phyloP scores from a whole-genome alignment of 257 asterid species.

The Nicotiana sylvestris region DNA sequence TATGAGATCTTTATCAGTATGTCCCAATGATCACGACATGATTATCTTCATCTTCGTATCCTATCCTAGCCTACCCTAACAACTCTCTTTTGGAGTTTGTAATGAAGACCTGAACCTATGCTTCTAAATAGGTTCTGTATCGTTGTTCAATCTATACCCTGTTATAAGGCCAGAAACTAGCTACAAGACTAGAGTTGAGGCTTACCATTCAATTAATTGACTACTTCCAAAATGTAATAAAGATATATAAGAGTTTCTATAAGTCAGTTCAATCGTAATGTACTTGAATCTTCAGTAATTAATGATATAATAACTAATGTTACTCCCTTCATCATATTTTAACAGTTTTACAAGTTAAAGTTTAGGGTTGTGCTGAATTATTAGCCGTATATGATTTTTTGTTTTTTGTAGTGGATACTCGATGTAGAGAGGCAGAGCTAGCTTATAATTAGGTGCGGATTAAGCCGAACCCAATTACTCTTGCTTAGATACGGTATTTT shows the following conservation, averaged over 20 bases:
- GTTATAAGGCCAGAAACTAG: not conserved
- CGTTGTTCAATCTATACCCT: not conserved
- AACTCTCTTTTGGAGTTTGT: not conserved
- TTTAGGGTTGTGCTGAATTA: not conserved
- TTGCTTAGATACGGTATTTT: too few species aligned
- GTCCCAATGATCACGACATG: too few species aligned
- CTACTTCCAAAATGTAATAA: not conserved
- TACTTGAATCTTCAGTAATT: not conserved
- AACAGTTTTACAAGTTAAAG: not conserved
- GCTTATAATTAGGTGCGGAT: too few species aligned
- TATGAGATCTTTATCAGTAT: too few species aligned
- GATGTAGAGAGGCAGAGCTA: too few species aligned
- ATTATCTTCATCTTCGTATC: too few species aligned
- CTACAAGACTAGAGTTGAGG: not conserved
- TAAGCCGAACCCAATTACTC: too few species aligned
- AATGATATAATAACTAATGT: not conserved
- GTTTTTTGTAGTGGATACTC: too few species aligned
- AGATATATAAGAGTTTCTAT: not conserved
- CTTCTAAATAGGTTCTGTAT: not conserved
- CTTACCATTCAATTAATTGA: not conserved
- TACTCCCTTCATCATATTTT: not conserved
- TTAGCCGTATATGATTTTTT: too few species aligned
- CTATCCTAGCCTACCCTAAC: too few species aligned
- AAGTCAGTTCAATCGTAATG: not conserved
- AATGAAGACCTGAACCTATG: not conserved